Percentiles rank a stretch among this genome's conserved stretches.
phyloP scores from a whole-genome alignment of 805 yeast genomes.

The Yamadazyma paraphyllophila region DNA sequence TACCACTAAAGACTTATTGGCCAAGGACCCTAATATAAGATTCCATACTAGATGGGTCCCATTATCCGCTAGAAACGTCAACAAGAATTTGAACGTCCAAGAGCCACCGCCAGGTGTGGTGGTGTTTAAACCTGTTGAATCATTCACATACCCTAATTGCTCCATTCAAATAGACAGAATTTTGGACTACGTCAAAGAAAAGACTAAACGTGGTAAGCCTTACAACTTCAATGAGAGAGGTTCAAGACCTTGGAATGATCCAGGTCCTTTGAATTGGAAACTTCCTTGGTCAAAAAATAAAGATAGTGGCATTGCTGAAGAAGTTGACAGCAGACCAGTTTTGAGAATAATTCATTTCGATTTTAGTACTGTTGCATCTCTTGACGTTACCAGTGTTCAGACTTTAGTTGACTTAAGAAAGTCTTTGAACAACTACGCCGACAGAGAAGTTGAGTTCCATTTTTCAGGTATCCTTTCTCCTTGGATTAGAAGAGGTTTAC shows the following conservation, averaged over 20 bases:
- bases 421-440: slow-evolving; percentile 70
- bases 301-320: slow-evolving; percentile 11
- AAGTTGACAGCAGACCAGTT: slow-evolving; percentile 55
- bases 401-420: slow-evolving; percentile 72
- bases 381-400: slow-evolving; percentile 81
- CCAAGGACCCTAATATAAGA: slow-evolving; percentile 32
- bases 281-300: slow-evolving; percentile 27
- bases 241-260: slow-evolving; percentile 89
- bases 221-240: slow-evolving; percentile 37
- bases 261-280: slow-evolving; percentile 55
- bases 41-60: slow-evolving; percentile 74
- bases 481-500: slow-evolving; percentile 79
- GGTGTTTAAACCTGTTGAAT: slow-evolving; percentile 79
- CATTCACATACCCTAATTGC: slow-evolving; percentile 79
- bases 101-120: slow-evolving; percentile 92
- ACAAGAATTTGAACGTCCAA: slow-evolving; percentile 53
- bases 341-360: slow-evolving; percentile 76
- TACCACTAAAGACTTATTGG: slow-evolving; percentile 22
- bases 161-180: slow-evolving; percentile 70
- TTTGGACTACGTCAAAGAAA: slow-evolving; percentile 59
- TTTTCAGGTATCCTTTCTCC: slow-evolving; percentile 82
- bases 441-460: slow-evolving; percentile 84
- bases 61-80: slow-evolving; percentile 45
- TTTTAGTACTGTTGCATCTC: slow-evolving; percentile 69
- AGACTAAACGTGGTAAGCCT: slow-evolving; percentile 61